Conservation (phyloP, 495 filamentous ascomycete species). For the Evernia prunastri region DNA sequence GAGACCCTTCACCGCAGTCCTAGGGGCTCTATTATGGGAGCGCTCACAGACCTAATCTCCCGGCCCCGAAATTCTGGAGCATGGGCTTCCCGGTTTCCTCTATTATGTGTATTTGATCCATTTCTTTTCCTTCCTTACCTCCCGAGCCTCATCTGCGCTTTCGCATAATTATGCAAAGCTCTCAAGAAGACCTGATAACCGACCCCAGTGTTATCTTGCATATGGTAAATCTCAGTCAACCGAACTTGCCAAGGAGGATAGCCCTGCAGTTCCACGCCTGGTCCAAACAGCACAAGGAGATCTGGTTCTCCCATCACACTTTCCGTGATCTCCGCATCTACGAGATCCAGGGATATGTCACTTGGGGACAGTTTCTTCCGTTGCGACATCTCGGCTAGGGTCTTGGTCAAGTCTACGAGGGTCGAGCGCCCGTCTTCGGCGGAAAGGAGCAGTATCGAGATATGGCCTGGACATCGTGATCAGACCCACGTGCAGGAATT, state of each 20-base stretch:
- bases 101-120: background rate
- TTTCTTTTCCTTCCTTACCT: slow-evolving; percentile 40
- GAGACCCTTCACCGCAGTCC: background rate
- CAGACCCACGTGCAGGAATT: slow-evolving; percentile 12
- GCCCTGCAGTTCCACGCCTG: slow-evolving; percentile 72
- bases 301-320: slow-evolving; percentile 78
- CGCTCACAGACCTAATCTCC: background rate
- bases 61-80: background rate
- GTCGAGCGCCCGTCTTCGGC: slow-evolving; percentile 86
- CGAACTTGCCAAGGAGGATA: slow-evolving; percentile 97
- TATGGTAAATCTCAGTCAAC: slow-evolving; percentile 83
- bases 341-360: slow-evolving; percentile 77
- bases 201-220: slow-evolving; percentile 50
- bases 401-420: slow-evolving; percentile 91
- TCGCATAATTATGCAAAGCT: slow-evolving; percentile 74
- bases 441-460: slow-evolving; percentile 82
- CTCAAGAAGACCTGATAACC: slow-evolving; percentile 90
- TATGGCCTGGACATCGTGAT: slow-evolving; percentile 34
- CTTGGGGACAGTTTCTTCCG: slow-evolving; percentile 67
- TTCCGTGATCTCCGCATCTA: slow-evolving; percentile 81
- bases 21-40: background rate
- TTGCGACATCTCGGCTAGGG: slow-evolving; percentile 90
- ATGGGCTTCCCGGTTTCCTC: background rate
- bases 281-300: slow-evolving; percentile 77
- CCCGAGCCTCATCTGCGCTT: slow-evolving; percentile 83